Evolutionary conservation across 495 filamentous ascomycete species (phyloP).

Genomic region (Neurospora sp.): DNA sequence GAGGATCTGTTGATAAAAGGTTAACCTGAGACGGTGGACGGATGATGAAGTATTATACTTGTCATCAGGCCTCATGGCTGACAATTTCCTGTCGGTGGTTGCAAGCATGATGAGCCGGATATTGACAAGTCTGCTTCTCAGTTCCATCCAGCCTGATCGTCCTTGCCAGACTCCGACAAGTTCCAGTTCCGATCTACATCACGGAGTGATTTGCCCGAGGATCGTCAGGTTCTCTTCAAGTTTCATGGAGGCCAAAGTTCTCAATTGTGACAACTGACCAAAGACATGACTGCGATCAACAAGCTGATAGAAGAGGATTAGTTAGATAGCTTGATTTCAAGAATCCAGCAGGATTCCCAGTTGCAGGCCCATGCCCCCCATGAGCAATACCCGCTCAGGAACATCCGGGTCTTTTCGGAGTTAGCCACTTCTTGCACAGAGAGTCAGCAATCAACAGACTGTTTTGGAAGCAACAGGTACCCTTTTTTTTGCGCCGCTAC

Average conservation of each 20-base stretch:
- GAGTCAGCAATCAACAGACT: background rate
- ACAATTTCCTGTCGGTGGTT: background rate
- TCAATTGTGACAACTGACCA: background rate
- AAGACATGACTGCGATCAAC: background rate
- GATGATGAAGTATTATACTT: background rate
- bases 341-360: background rate
- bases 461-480: background rate
- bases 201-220: background rate
- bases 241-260: background rate
- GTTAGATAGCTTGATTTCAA: background rate
- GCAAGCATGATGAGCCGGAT: no score
- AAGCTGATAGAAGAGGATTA: background rate
- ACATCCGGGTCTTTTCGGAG: background rate
- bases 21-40: background rate
- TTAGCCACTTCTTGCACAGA: background rate
- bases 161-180: background rate
- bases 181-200: background rate
- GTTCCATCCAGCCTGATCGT: background rate
- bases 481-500: background rate
- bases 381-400: background rate
- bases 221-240: background rate
- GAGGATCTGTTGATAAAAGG: background rate
- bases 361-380: background rate
- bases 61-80: background rate
- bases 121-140: background rate